phyloP scores from a whole-genome alignment of 1,284 basidiomycete species.

The Malassezia nana region DNA sequence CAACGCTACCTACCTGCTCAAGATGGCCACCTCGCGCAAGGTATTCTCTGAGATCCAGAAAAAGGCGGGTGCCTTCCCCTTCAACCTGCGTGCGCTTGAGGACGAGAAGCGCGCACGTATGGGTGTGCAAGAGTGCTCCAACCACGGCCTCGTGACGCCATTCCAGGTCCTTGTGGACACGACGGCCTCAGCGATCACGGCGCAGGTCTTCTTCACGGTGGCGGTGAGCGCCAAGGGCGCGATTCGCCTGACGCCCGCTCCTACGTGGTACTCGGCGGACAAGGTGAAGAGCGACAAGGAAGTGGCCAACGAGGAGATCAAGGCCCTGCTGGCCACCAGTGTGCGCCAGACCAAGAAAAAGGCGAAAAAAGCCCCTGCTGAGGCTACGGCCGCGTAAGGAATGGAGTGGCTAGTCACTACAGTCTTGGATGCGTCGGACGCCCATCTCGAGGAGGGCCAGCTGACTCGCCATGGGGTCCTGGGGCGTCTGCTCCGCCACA shows the following conservation, averaged over 20 bases:
- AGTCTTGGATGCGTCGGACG: not conserved
- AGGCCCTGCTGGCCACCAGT: conserved; percentile 64
- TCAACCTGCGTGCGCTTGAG: conserved; percentile 84
- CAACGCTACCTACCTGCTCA: conserved; percentile 77
- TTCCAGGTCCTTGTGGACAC: conserved; percentile 60
- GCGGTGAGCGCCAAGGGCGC: conserved; percentile 66
- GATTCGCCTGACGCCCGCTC: conserved; percentile 69
- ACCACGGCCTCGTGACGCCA: conserved; percentile 78
- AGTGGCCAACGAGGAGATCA: conserved; percentile 48
- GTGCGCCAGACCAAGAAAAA: conserved; percentile 84
- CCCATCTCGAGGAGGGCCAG: conserved; percentile 2
- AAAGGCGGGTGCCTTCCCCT: conserved; percentile 94
- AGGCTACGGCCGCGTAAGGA: not conserved
- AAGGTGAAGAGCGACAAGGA: conserved; percentile 66
- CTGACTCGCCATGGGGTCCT: not conserved
- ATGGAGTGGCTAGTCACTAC: not conserved
- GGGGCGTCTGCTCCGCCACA: not conserved
- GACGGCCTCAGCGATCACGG: conserved; percentile 49
- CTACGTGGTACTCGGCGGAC: conserved; percentile 86
- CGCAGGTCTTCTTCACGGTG: conserved; percentile 90
- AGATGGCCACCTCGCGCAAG: conserved; percentile 90
- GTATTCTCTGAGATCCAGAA: conserved; percentile 94
- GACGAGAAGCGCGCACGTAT: conserved; percentile 90
- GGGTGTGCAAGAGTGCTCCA: conserved; percentile 88
- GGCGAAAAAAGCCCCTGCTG: conserved; percentile 63